Base-by-base conservation (phyloP, 768 basidiomycete species). In the Boletus eberwhitei region DNA sequence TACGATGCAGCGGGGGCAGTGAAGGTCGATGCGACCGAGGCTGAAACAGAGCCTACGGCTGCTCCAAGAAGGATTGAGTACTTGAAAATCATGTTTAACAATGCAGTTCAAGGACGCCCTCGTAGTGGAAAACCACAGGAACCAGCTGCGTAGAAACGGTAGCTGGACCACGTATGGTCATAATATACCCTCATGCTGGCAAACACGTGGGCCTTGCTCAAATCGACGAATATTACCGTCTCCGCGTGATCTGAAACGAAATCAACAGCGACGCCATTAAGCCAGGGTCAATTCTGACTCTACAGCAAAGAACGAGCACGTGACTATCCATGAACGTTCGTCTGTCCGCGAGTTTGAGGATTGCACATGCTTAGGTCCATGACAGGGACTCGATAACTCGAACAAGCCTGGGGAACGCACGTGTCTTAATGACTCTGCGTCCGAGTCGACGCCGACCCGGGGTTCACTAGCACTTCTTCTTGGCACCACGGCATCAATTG, bases 1-100 rank as follows among this genome's bases (percentile, higher is more conserved):
- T 57, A 70, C 68, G 65, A 42, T 31, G 69, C 47, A 17, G 70
- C 68, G 19, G 68, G 70, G 3, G 66, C 45, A 31, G 70, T 70
- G 41, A 70, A 70, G 44, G 60, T 62, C 22, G 70, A 57, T 16
- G 59, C 58, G 24, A 58, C 13, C 1, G 67, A 54, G 22, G 68
- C 68, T 12, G 55, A 71, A 17, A 62, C 63, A 44, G 51, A 49
- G 44, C 52, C 57, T n/a, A 54, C 52, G 9, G 19, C 45, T 42
- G 57, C 55, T 34, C 45, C 55, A 35, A 69, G 53, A 37, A 64
- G 50, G 42, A 60, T 9, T 4, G 54, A 46, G 32, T 44, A 48
- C 43, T 57, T 53, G 53, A 45, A 13, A 8, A 52, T 19, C 66
- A 68, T 70, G 43, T 21, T 42, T n/a, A n/a, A n/a, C n/a, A 48